A percentile compares a stretch with the other conserved stretches of the same genome.
Conservation (phyloP, 768 basidiomycete genomes). For the Auricularia sp. region DNA sequence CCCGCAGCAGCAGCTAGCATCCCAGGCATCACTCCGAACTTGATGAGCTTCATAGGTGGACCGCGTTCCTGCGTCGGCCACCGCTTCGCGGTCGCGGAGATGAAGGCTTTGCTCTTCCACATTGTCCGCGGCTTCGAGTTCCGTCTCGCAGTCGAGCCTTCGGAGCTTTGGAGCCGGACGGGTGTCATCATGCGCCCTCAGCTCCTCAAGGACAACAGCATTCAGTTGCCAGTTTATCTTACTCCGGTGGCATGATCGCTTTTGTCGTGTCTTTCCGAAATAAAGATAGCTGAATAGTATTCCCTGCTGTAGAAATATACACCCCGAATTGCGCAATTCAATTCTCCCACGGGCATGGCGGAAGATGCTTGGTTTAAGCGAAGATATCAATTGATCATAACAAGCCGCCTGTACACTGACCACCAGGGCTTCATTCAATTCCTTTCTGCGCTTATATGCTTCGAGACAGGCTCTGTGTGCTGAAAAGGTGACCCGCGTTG, state of each 20-base stretch:
- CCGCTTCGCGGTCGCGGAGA: slow-evolving; percentile 1
- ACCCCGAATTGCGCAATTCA: too few relatives aligned
- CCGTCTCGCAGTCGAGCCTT: not conserved
- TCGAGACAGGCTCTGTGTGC: too few relatives aligned
- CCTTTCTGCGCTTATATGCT: too few relatives aligned
- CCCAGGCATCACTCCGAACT: slow-evolving; percentile 2
- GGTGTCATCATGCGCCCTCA: not conserved
- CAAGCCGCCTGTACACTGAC: too few relatives aligned
- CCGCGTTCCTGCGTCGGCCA: slow-evolving; percentile 6
- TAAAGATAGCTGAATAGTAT: too few relatives aligned
- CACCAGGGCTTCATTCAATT: too few relatives aligned
- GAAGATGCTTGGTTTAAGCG: too few relatives aligned
- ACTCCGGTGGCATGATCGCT: not conserved
- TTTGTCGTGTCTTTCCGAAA: too few relatives aligned
- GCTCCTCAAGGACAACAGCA: not conserved
- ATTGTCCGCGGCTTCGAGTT: slow-evolving; percentile 6
- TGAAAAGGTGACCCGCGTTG: too few relatives aligned
- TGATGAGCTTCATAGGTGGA: slow-evolving; percentile 4
- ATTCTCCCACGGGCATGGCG: too few relatives aligned
- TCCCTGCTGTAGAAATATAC: too few relatives aligned
- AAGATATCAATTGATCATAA: too few relatives aligned
- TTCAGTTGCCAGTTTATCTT: not conserved
- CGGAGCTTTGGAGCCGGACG: not conserved
- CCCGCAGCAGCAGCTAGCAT: not conserved
- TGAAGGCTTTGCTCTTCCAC: slow-evolving; percentile 4